A percentile compares a stretch with the other conserved stretches of the same genome.
Conservation (phyloP, 2,329 filamentous ascomycete species). For the Exophiala viscosa region DNA sequence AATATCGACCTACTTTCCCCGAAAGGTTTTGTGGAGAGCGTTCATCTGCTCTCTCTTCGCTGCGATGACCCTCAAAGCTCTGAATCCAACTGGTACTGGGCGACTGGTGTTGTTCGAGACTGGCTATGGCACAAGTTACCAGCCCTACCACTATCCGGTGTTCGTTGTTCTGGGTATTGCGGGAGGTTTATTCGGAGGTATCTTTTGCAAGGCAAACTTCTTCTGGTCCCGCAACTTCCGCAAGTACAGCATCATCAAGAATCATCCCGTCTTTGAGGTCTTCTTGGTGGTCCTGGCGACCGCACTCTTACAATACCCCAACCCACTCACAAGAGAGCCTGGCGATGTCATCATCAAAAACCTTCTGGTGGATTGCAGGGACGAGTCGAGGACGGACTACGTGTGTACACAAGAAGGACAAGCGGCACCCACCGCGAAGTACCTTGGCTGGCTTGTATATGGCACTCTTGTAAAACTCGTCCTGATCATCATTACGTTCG, state of each 20-base stretch:
- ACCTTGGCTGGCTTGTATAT: conserved; percentile 51
- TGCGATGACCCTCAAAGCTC: conserved; percentile 52
- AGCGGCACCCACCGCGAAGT: conserved; percentile 32
- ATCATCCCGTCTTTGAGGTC: conserved; percentile 55
- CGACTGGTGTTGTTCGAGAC: conserved; percentile 61
- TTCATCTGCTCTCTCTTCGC: conserved; percentile 58
- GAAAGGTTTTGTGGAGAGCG: conserved; percentile 55
- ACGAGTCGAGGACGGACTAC: conserved; percentile 39
- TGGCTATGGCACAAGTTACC: conserved; percentile 55
- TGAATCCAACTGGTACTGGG: conserved; percentile 60
- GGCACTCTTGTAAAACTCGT: conserved; percentile 54
- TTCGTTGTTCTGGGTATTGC: conserved; percentile 55
- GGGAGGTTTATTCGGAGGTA: conserved; percentile 57
- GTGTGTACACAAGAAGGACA: conserved; percentile 50
- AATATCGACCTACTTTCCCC: conserved; percentile 55
- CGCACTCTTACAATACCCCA: conserved; percentile 54
- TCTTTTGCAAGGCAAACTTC: conserved; percentile 58
- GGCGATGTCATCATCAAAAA: conserved; percentile 57
- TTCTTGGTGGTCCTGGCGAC: conserved; percentile 53
- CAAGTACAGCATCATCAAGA: conserved; percentile 50
- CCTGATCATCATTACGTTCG: conserved; percentile 57
- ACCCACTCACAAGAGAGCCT: conserved; percentile 52
- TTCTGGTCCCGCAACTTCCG: conserved; percentile 56
- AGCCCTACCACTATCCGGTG: conserved; percentile 53
- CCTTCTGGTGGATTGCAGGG: conserved; percentile 53